Evolutionary conservation across 345 rosid genomes (phyloP), one percentile per base, ranked within the genome.

Genomic region (Dimocarpus longan): DNA sequence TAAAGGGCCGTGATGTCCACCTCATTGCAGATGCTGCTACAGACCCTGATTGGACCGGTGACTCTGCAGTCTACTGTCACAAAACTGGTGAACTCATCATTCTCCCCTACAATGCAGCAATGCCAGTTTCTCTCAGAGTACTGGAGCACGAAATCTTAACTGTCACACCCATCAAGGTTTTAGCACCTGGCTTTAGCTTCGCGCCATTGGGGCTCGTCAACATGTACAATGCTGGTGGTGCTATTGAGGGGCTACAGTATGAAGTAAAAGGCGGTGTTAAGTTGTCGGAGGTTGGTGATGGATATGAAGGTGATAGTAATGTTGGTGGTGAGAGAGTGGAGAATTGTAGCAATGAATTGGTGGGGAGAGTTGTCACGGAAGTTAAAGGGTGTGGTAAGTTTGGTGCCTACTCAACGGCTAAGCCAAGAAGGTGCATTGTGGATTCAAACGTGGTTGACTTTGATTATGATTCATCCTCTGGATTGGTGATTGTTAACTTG

Each of bases 201-300:
- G 97, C 98, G 5, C 97, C 99, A 0, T 24, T 93, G 11, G 98
- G 99, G 60, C 97, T 95, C 52, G 81, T 89, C 66, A 75, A 82
- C 83, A 93, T 95, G 98, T 95, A 79, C 87, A 95, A 95, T 72
- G 84, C 95, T 2, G 98, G 97, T n/a, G 99, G 97, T 70, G 97
- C 98, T 19, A 86, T 92, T 1, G 90, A 86, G 59, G 92, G 82
- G 73, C 87, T 95, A 10, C 83, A 75, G 44, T 93, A 92, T 76
- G 90, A 89, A 70, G 82, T 76, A 10, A 82, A 78, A 60, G 78
- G 26, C 8, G 84, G 80, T 15, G 72, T 65, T 1, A 32, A 63
- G 65, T 56, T 82, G n/a, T 64, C 77, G 0, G 85, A 84, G 70
- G 39, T 79, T 46, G 84, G 66, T 40, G 82, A 56, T 32, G 82